Conservation (phyloP, 352 stramenopile genomes). For the Pythium volutum region DNA sequence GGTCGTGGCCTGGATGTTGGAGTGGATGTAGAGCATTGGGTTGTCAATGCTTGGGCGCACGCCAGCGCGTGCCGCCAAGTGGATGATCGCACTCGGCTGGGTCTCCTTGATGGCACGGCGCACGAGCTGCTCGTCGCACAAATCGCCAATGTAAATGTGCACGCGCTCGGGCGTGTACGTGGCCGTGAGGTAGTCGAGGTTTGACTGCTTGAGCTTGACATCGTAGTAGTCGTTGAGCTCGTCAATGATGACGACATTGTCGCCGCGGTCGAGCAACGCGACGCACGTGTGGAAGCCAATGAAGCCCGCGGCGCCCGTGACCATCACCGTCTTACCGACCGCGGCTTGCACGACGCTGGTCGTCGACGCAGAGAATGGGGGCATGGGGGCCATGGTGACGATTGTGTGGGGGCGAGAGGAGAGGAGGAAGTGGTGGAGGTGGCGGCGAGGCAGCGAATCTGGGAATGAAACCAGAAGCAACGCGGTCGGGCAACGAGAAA, state of each 20-base stretch:
- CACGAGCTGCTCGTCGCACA: slow-evolving; percentile 93
- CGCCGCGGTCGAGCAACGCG: slow-evolving; percentile 77
- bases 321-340: slow-evolving; percentile 32
- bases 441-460: slow-evolving; percentile 1
- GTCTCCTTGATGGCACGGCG: slow-evolving; percentile 87
- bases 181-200: slow-evolving; percentile 84
- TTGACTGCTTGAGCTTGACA: slow-evolving; percentile 95
- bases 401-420: not conserved
- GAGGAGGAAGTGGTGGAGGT: not conserved
- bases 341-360: not conserved
- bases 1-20: slow-evolving; percentile 94
- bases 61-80: slow-evolving; percentile 95
- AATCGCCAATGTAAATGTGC: slow-evolving; percentile 87
- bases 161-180: slow-evolving; percentile 57
- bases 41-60: slow-evolving; percentile 97
- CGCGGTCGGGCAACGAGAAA: too few relatives aligned
- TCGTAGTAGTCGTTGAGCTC: slow-evolving; percentile 99
- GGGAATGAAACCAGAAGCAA: slow-evolving; percentile 5
- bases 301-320: slow-evolving; percentile 96
- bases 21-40: slow-evolving; percentile 97
- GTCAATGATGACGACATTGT: slow-evolving; percentile 96
- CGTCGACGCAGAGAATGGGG: slow-evolving; percentile 25
- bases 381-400: slow-evolving; percentile 29
- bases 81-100: slow-evolving; percentile 84
- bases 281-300: slow-evolving; percentile 96